phyloP scores from a whole-genome alignment of 1,139 yeast genomes.

The Arxiozyma slooffiae region DNA sequence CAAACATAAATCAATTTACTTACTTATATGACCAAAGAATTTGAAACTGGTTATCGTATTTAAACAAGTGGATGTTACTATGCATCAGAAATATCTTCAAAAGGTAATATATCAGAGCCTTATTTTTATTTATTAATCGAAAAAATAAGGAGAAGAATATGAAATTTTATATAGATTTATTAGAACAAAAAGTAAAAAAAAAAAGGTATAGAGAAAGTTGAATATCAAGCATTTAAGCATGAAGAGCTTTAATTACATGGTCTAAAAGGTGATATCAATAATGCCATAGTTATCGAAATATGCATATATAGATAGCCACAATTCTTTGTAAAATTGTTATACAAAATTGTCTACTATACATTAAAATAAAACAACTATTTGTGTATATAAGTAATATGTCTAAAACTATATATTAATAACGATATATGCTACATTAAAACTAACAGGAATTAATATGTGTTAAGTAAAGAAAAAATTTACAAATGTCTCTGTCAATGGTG shows the following conservation, averaged over 20 bases:
- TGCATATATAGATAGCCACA: background rate
- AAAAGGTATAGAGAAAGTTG: constrained; percentile 41
- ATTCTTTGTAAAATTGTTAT: too few species aligned
- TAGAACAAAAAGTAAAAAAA: constrained; percentile 52
- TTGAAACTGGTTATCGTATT: constrained; percentile 65
- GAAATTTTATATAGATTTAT: constrained; percentile 51
- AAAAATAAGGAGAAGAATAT: constrained; percentile 56
- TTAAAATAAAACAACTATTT: background rate
- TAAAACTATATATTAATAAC: background rate
- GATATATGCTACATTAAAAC: background rate
- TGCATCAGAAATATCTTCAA: constrained; percentile 43
- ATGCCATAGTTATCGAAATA: background rate
- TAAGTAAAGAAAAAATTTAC: background rate
- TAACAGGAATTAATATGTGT: background rate
- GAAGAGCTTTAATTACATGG: constrained; percentile 17
- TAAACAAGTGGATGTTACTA: constrained; percentile 77
- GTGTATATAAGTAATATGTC: background rate
- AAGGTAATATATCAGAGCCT: constrained; percentile 47
- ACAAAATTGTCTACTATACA: background rate
- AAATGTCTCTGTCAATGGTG: constrained; percentile 1
- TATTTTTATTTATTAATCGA: constrained; percentile 74
- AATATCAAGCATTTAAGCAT: constrained; percentile 21
- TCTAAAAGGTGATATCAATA: background rate
- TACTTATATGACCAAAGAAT: constrained; percentile 44
- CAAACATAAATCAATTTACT: constrained; percentile 38